Evolutionary conservation across 1,284 basidiomycete genomes (phyloP).

Genomic region (Apiotrichum veenhuisii): DNA sequence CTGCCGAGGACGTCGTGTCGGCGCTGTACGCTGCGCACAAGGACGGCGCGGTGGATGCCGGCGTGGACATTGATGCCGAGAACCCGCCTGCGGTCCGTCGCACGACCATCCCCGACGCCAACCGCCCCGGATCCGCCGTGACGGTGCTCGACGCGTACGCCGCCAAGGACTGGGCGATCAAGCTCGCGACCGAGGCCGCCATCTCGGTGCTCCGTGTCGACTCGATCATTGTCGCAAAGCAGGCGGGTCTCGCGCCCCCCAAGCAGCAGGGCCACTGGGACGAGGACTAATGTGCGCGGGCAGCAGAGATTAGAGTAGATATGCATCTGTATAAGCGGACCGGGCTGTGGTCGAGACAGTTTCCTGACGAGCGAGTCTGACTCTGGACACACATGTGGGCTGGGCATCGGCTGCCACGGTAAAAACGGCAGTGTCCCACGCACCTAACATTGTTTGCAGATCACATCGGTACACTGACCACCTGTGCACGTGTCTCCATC

Average conservation of each 20-base stretch:
- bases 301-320: not conserved
- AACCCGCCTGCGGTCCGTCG: conserved; percentile 29
- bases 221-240: conserved; percentile 96
- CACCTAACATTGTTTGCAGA: too few species aligned
- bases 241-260: conserved; percentile 61
- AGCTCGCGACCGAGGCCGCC: conserved; percentile 75
- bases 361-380: not conserved
- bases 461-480: too few species aligned
- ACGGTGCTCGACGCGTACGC: conserved; percentile 43
- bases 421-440: too few species aligned
- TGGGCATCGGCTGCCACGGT: too few species aligned
- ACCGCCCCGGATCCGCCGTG: conserved; percentile 12
- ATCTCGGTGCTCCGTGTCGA: conserved; percentile 92
- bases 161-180: conserved; percentile 51
- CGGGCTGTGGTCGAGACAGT: not conserved
- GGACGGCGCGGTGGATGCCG: conserved; percentile 55
- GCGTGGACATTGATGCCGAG: conserved; percentile 82
- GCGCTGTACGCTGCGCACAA: conserved; percentile 86
- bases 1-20: conserved; percentile 88
- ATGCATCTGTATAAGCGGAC: conserved; percentile 8
- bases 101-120: conserved; percentile 14
- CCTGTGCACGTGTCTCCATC: not conserved
- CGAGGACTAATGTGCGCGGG: conserved; percentile 38
- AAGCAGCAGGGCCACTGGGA: conserved; percentile 52
- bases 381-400: too few species aligned